A percentile compares a stretch with the other conserved stretches of the same genome.
phyloP scores from a whole-genome alignment of 2,329 filamentous ascomycete genomes.

The Pyrenophora teres region DNA sequence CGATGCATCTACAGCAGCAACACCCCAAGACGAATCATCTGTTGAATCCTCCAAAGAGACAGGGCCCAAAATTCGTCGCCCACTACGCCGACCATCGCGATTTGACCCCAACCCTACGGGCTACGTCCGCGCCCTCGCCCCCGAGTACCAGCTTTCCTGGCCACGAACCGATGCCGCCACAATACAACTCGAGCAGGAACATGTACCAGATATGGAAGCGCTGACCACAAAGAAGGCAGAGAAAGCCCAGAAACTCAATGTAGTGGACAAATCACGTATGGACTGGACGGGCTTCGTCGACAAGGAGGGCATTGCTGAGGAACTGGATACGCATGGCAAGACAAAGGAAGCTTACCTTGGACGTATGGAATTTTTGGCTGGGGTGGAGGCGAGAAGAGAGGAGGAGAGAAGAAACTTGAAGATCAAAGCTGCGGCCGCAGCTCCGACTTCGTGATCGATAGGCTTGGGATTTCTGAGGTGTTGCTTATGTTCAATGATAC shows the following conservation, averaged over 20 bases:
- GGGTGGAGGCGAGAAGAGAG: constrained; percentile 61
- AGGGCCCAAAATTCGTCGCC: constrained; percentile 33
- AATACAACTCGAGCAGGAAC: constrained; percentile 14
- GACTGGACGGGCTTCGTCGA: constrained; percentile 70
- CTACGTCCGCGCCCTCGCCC: constrained; percentile 52
- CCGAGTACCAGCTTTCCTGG: constrained; percentile 51
- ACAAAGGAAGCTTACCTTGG: constrained; percentile 66
- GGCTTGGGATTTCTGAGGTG: background rate
- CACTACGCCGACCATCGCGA: constrained; percentile 51
- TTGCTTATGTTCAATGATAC: constrained; percentile 13
- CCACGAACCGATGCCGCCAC: constrained; percentile 31
- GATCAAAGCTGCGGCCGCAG: constrained; percentile 46
- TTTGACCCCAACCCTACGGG: constrained; percentile 58
- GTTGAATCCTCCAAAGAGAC: constrained; percentile 8
- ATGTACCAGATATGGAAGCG: constrained; percentile 20
- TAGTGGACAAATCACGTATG: constrained; percentile 67
- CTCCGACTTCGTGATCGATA: constrained; percentile 4
- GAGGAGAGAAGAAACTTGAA: constrained; percentile 56
- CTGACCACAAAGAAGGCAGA: constrained; percentile 29
- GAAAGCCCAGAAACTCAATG: constrained; percentile 65
- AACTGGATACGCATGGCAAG: constrained; percentile 64
- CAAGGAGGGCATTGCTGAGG: constrained; percentile 63
- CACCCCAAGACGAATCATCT: constrained; percentile 2
- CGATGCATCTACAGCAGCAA: constrained; percentile 13
- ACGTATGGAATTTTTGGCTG: constrained; percentile 66